Conservation (phyloP, 495 filamentous ascomycete species). For the Emericellopsis terricola region DNA sequence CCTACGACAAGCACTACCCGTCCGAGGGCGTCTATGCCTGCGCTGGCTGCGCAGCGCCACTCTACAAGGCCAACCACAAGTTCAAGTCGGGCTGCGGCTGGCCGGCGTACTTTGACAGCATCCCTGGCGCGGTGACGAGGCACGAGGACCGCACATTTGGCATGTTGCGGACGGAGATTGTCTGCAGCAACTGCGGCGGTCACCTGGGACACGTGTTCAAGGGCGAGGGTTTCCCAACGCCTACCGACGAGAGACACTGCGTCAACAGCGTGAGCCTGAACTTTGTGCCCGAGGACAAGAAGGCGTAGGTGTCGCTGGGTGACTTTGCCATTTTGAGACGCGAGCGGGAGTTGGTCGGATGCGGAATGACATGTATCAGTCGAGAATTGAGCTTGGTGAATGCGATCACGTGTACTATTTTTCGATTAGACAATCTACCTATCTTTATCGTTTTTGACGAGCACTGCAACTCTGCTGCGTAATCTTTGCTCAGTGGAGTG, state of each 20-base stretch:
- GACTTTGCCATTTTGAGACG: too few species aligned
- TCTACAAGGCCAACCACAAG: constrained; percentile 82
- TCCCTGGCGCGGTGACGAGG: constrained; percentile 73
- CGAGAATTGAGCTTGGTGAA: too few species aligned
- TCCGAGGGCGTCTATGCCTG: constrained; percentile 61
- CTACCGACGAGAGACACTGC: constrained; percentile 92
- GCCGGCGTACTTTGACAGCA: constrained; percentile 91
- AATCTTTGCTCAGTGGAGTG: too few species aligned
- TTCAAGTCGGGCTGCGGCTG: constrained; percentile 94
- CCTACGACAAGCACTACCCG: constrained; percentile 77
- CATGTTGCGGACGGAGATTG: constrained; percentile 82
- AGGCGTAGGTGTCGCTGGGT: too few species aligned
- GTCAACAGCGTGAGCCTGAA: constrained; percentile 88
- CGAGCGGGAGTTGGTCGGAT: too few species aligned
- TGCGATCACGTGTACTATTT: too few species aligned
- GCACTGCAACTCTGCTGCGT: too few species aligned
- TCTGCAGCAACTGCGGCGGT: constrained; percentile 83
- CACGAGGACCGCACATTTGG: constrained; percentile 61
- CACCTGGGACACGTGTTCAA: constrained; percentile 97
- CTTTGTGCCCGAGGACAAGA: constrained; percentile 45
- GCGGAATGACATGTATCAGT: too few species aligned
- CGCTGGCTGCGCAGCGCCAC: constrained; percentile 66
- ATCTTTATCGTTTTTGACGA: too few species aligned
- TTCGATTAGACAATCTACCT: too few species aligned
- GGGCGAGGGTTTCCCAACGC: constrained; percentile 77